Percentiles rank a stretch among this genome's conserved stretches.
These are phyloP conservation scores for Polytrichum commune DNA, from an alignment of 225 moss, liverwort and hornwort genomes.

Conservation along the genomic window DNA sequence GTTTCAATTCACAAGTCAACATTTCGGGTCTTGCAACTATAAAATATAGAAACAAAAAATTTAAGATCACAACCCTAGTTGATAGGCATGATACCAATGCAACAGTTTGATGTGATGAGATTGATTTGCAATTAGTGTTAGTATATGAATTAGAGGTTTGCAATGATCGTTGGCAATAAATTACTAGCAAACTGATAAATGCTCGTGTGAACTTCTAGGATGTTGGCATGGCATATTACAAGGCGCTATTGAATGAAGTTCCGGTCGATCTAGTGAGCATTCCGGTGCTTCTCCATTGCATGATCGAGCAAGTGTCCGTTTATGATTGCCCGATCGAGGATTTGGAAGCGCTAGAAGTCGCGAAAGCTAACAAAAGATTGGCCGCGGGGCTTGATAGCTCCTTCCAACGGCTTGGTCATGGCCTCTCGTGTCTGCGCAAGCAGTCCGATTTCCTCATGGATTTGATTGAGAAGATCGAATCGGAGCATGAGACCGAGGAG, in stretches of 20 bases:
- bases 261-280: conserved; percentile 52
- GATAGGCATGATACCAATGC: too few species aligned
- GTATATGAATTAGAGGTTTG: too few species aligned
- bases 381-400: conserved; percentile 54
- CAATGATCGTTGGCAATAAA: too few species aligned
- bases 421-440: conserved; percentile 35
- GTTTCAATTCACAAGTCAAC: too few species aligned
- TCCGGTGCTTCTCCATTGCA: conserved; percentile 62
- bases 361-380: conserved; percentile 42
- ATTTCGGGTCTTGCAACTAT: too few species aligned
- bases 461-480: conserved; percentile 40
- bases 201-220: conserved; percentile 26
- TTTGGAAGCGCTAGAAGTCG: conserved; percentile 59
- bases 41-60: too few species aligned
- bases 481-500: conserved; percentile 24
- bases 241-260: conserved; percentile 54
- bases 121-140: too few species aligned
- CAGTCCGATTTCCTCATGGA: conserved; percentile 35
- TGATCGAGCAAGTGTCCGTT: conserved; percentile 81
- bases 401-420: conserved; percentile 59
- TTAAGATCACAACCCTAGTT: too few species aligned
- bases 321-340: conserved; percentile 63
- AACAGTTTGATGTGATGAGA: too few species aligned
- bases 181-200: too few species aligned
- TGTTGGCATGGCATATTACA: conserved; percentile 56